Conservation (phyloP, 177 flowering plant genomes). For the Vitis hybrid region DNA sequence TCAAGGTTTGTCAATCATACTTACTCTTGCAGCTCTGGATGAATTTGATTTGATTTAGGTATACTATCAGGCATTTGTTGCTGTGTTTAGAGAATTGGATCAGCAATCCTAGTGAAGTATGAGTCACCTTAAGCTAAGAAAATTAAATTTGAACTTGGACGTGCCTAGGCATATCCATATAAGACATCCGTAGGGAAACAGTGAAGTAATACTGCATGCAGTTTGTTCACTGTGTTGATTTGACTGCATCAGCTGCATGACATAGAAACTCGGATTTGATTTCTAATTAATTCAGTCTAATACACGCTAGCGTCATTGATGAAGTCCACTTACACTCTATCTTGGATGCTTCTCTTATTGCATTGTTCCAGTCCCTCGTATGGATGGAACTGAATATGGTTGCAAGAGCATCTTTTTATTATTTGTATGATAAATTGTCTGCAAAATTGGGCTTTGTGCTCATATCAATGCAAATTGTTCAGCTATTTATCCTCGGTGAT, state of each 20-base stretch:
- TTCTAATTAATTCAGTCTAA: too few relatives aligned
- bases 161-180: too few relatives aligned
- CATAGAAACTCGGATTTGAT: background rate
- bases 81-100: background rate
- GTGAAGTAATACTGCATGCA: too few relatives aligned
- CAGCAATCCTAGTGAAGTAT: background rate
- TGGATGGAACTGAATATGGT: background rate
- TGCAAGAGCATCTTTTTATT: background rate
- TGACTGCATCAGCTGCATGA: too few relatives aligned
- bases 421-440: background rate
- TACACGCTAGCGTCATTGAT: background rate
- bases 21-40: background rate
- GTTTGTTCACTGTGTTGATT: background rate
- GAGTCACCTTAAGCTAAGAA: too few relatives aligned
- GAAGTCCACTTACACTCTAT: background rate
- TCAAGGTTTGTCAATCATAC: constrained; percentile 55
- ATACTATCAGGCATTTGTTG: background rate
- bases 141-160: too few relatives aligned
- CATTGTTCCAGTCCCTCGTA: background rate
- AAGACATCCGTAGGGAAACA: too few relatives aligned
- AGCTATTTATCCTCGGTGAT: too few relatives aligned
- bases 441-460: background rate
- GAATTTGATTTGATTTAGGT: background rate
- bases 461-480: background rate
- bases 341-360: background rate